Evolutionary conservation across 2,329 filamentous ascomycete species (phyloP), one percentile per base, ranked within the genome.

Genomic region (Cytospora mali): DNA sequence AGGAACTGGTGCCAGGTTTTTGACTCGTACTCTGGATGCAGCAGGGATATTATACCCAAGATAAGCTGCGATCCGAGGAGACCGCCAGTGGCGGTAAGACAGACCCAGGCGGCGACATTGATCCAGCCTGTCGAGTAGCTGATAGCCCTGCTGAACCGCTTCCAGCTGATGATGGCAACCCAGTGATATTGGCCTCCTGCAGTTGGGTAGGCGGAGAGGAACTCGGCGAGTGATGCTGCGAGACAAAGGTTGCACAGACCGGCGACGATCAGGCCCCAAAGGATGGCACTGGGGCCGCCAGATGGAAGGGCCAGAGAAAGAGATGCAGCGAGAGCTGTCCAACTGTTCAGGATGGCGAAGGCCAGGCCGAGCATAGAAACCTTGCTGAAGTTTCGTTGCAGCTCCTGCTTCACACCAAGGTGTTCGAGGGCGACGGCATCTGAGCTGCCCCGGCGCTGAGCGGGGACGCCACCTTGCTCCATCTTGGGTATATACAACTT

Each of bases 71-170:
- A 88, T 14, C 86, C 88, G 6, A 92, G 79, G 25, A 91, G 78
- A 1, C 88, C 87, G 18, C 85, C 88, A 0, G 88, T 89, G 9
- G 89, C 88, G 5, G 85, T 87, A 58, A 92, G 75, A 11, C 85
- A 84, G 33, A 90, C 86, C 87, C 88, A 91, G 18, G 88, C 88
- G n/a, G 86, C 86, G 42, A 87, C 83, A 68, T 88, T 89, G 72
- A 88, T 90, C 88, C 88, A 92, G 29, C 89, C 89, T 0, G 88
- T 91, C 53, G 87, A 83, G 78, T 88, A 92, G 53, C 86, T 88
- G 13, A 91, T 80, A 31, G 85, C 77, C 0, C 86, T 84, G 21
- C 84, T 83, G 79, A 81, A 88, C 61, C 75, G 76, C 63, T 81
- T 79, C 79, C 86, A 88, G 33, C 83, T 81, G 66, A 91, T 76